Evolutionary conservation across 2,329 filamentous ascomycete species (phyloP), one percentile per base, ranked within the genome.

Genomic region (Pseudogymnoascus sp.): DNA sequence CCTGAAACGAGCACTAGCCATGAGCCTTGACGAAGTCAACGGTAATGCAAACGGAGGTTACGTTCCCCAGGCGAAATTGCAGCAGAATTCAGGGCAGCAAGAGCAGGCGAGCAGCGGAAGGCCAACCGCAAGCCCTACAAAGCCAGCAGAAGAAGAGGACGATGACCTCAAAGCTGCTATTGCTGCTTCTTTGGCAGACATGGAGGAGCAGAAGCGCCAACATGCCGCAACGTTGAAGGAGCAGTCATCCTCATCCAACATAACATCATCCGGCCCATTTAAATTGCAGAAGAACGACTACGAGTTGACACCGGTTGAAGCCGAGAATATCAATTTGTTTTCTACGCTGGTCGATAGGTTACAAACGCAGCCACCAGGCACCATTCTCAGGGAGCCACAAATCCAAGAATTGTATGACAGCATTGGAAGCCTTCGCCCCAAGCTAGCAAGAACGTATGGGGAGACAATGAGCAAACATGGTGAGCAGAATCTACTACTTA

Each of bases 381-480:
- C 94, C 0, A 97, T 99, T 60, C 76, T 99, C n/a, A 83, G 94
- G 58, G 94, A 99, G 70, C 94, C 94, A 1, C 94, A 97, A 72
- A 97, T 99, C 59, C 94, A 99, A 74, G 94, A 99, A 75, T 79
- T 99, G 4, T 99, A 99, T 72, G 94, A 97, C 71, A 95, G 92
- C 69, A 97, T 99, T 68, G 92, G 93, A n/a, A 83, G 91, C 13
- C 78, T 99, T 65, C 84, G 94, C 58, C 94, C 94, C 1, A 99
- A 99, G 74, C 80, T 99, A 61, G 94, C 94, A 4, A 84, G 94
- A 62, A 97, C 93, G 0, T 97, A 97, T 71, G 94, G 94, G 61
- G 94, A 99, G 77, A 97, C 94, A 0, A 97, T 99, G 94, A 97
- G 94, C 83, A 99, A 99, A 75, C 94, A 97, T 74, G 92, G 90